Conservation (phyloP, 768 basidiomycete genomes). For the Botryobasidium botryosum region DNA sequence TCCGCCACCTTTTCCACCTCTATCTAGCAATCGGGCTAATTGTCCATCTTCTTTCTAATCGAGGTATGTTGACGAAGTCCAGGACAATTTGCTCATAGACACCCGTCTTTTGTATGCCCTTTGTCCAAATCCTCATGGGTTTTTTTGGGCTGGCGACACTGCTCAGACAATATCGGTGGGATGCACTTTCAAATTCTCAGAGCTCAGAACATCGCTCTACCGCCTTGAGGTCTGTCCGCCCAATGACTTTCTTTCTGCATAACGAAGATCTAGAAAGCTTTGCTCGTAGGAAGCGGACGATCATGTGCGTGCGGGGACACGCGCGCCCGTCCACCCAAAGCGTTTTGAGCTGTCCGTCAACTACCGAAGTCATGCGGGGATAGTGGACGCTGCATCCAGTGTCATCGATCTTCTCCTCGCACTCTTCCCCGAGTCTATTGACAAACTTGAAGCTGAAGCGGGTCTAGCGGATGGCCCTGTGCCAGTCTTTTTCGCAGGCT, state of each 20-base stretch:
- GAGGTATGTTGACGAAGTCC: conserved; percentile 62
- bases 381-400: conserved; percentile 51
- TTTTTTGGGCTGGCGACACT: conserved; percentile 70
- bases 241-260: no score
- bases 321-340: conserved; percentile 1
- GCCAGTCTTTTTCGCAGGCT: conserved; percentile 19
- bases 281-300: background rate
- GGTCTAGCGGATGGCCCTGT: conserved; percentile 14
- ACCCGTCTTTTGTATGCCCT: conserved; percentile 42
- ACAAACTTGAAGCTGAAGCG: conserved; percentile 35
- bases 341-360: conserved; percentile 42
- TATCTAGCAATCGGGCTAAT: no score
- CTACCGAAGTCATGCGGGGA: conserved; percentile 55
- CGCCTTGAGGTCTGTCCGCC: conserved; percentile 54
- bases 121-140: conserved; percentile 45
- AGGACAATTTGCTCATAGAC: conserved; percentile 56
- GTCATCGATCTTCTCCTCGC: conserved; percentile 39
- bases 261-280: no score
- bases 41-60: no score
- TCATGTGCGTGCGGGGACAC: background rate
- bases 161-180: conserved; percentile 63
- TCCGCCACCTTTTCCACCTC: no score
- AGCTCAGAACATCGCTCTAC: conserved; percentile 49
- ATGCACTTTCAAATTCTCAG: conserved; percentile 53
- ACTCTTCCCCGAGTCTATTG: conserved; percentile 51